These are phyloP conservation scores for Apiotrichum porosum DNA, from an alignment of 1,284 basidiomycete genomes.

Conservation along the genomic window DNA sequence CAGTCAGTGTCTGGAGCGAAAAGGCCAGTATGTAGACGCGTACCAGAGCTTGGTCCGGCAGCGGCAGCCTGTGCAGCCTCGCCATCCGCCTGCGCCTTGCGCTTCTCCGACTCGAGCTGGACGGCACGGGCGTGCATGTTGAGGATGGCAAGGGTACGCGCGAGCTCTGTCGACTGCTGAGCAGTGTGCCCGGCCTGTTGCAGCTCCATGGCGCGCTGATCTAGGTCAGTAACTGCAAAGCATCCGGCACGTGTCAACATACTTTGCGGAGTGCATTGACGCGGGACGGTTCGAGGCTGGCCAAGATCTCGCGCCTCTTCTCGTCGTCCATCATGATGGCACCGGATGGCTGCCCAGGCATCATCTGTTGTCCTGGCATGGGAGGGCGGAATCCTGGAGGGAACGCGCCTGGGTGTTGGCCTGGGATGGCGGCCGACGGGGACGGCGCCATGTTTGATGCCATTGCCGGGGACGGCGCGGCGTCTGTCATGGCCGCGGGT, in stretches of 20 bases:
- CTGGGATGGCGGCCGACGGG: conserved; percentile 2
- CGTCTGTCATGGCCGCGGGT: conserved; percentile 16
- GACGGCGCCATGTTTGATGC: conserved; percentile 9
- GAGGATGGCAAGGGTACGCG: conserved; percentile 32
- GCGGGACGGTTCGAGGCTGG: conserved; percentile 32
- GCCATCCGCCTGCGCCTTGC: conserved; percentile 7
- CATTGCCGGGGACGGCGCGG: conserved; percentile 14
- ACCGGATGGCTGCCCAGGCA: neutral
- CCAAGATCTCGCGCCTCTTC: conserved; percentile 35
- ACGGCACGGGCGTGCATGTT: conserved; percentile 36
- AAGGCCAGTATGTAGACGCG: neutral
- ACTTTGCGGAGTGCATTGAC: conserved; percentile 32
- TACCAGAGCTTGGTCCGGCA: conserved; percentile 16
- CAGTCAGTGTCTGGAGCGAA: neutral
- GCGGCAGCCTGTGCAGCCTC: conserved; percentile 7
- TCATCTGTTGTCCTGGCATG: neutral
- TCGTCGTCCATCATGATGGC: conserved; percentile 29
- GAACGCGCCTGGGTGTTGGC: conserved; percentile 4
- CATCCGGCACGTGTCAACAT: conserved; percentile 1
- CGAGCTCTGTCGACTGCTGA: conserved; percentile 36
- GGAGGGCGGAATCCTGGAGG: neutral
- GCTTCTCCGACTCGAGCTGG: conserved; percentile 27
- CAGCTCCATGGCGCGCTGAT: conserved; percentile 35
- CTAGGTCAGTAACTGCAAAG: conserved; percentile 9
- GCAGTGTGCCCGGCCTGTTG: conserved; percentile 39